Conservation (phyloP, 768 basidiomycete species). For the Tulasnella sp. region DNA sequence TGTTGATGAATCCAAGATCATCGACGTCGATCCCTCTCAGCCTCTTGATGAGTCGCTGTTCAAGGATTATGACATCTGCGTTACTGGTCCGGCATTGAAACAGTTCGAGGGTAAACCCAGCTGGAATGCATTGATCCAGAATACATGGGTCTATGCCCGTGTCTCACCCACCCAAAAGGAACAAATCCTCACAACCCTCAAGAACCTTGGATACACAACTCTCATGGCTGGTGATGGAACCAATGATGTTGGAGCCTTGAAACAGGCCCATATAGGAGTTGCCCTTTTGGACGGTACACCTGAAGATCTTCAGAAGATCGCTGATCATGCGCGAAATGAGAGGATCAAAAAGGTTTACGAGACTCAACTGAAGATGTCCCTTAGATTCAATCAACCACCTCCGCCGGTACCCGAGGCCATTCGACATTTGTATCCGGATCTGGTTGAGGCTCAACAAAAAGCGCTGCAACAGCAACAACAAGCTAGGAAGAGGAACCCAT, state of each 20-base stretch:
- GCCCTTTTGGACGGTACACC: constrained; percentile 82
- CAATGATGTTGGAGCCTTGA: constrained; percentile 96
- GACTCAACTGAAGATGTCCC: constrained; percentile 80
- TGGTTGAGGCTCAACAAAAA: constrained; percentile 77
- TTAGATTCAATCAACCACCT: constrained; percentile 83
- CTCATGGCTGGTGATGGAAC: constrained; percentile 99
- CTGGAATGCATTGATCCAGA: constrained; percentile 78
- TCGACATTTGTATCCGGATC: constrained; percentile 77
- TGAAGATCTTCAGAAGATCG: constrained; percentile 86
- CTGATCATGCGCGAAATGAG: constrained; percentile 80
- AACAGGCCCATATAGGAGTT: constrained; percentile 95
- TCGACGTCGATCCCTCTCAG: constrained; percentile 66
- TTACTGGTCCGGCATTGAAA: constrained; percentile 88
- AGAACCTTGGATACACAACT: constrained; percentile 78
- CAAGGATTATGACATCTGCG: constrained; percentile 85
- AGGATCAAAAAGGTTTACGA: constrained; percentile 95
- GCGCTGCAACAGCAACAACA: constrained; percentile 50
- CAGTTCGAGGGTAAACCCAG: constrained; percentile 58
- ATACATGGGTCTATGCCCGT: constrained; percentile 97
- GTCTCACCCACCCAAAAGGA: constrained; percentile 96
- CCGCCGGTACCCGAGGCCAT: constrained; percentile 85
- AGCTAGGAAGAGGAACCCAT: constrained; percentile 69
- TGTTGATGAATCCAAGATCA: constrained; percentile 82
- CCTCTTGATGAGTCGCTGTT: constrained; percentile 70
- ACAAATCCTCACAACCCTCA: constrained; percentile 80